Base-by-base conservation (phyloP, 1,284 basidiomycete species). In the Rhodotorula glutinis region DNA sequence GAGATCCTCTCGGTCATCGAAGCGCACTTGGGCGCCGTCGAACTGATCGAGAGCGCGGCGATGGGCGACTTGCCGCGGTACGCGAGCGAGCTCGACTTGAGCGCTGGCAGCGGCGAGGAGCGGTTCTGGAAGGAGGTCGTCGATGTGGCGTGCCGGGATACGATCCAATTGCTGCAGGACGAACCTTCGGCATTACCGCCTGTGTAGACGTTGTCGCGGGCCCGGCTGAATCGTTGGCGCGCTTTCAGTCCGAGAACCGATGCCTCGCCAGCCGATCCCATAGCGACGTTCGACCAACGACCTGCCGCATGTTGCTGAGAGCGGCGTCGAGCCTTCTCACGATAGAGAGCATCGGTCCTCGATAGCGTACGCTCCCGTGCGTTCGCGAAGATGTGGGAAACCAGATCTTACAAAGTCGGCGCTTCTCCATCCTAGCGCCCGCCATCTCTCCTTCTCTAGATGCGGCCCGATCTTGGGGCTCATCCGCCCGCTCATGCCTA, bases 1-100 rank as follows among this genome's bases (percentile, higher is more conserved):
- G 68, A 76, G 63, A 52, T 76, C 21, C 56, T 77, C 17, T 40
- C 16, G 5, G 63, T 76, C 33, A 70, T 77, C 49, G 68, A 74
- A 54, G 21, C 41, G 11, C 64, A 73, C 25, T 47, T 76, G 41
- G 69, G 65, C 19, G 65, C 64, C 17, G 64, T 77, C 29, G 75
- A 74, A 17, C 52, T 76, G 59, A 66, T 75, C 44, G 76, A 77
- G 60, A 70, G 69, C 30, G 66, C 60, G 30, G 74, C 75, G 23
- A 66, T 77, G 60, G 75, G 73, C 29, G 72, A 74, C 51, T 53
- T 73, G 62, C 56, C 69, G 11, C 62, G 70, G 59, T 56, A 38
- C n/a, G 62, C 43, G 13, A 59, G 41, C 8, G 53, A 33, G 5
- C 55, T 33, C 25, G 40, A 19, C 4, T 16, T 1, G 43, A 23